Percentiles rank a stretch among this genome's conserved stretches.
These are phyloP conservation scores for Lentinula novae-zelandiae DNA, from an alignment of 1,284 basidiomycete species.

Conservation along the genomic window DNA sequence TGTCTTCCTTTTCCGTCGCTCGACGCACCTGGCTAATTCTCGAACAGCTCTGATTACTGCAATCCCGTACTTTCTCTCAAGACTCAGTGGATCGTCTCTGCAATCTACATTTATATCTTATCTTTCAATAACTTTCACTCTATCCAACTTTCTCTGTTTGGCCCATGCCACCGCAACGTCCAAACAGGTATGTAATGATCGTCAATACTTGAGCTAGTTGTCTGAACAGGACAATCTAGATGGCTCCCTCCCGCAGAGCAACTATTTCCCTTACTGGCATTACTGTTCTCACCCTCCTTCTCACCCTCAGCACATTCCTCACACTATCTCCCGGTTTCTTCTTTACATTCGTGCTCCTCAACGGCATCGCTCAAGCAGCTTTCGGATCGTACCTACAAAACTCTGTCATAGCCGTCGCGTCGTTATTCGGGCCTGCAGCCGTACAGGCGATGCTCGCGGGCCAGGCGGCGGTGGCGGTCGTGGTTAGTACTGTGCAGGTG, in stretches of 20 bases:
- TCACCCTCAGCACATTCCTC: conserved; percentile 61
- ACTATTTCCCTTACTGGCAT: conserved; percentile 42
- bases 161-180: conserved; percentile 67
- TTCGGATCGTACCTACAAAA: conserved; percentile 68
- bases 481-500: conserved; percentile 67
- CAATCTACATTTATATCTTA: conserved; percentile 66
- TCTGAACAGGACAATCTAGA: neutral
- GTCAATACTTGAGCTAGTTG: neutral
- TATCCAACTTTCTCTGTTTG: conserved; percentile 63
- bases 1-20: conserved; percentile 19
- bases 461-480: conserved; percentile 74
- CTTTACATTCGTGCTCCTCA: conserved; percentile 60
- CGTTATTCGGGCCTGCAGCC: conserved; percentile 64
- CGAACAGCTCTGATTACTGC: conserved; percentile 69
- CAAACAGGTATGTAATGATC: conserved; percentile 49
- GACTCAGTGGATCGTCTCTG: conserved; percentile 53
- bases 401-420: conserved; percentile 65
- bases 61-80: conserved; percentile 68
- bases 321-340: conserved; percentile 51
- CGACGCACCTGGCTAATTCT: conserved; percentile 10
- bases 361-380: conserved; percentile 50
- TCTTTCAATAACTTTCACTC: conserved; percentile 60
- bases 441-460: conserved; percentile 73
- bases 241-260: conserved; percentile 49
- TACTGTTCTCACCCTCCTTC: conserved; percentile 45